Conservation (phyloP, 1,139 yeast genomes). For the Geotrichum carabidarum region DNA sequence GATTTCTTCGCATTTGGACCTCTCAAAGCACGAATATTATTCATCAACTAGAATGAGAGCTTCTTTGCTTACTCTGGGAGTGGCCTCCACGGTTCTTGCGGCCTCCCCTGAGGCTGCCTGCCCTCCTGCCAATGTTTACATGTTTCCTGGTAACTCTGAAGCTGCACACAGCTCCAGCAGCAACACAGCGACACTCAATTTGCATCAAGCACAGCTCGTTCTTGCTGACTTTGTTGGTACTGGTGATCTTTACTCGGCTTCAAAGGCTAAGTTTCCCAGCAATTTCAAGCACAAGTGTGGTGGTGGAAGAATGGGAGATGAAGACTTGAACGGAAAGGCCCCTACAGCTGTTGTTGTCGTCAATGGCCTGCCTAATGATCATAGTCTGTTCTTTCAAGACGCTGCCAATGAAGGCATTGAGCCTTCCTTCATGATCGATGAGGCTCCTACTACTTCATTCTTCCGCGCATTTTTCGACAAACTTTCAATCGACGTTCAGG, state of each 20-base stretch:
- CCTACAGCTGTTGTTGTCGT: slow-evolving; percentile 26
- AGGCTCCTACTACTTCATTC: slow-evolving; percentile 22
- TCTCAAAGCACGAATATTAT: not conserved
- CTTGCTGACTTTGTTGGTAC: slow-evolving; percentile 30
- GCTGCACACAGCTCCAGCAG: not conserved
- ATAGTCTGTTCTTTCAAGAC: slow-evolving; percentile 14
- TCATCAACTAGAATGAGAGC: slow-evolving; percentile 8
- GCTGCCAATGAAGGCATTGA: slow-evolving; percentile 3
- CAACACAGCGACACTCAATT: slow-evolving; percentile 15
- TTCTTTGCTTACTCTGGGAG: slow-evolving; percentile 5
- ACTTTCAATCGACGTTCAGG: slow-evolving; percentile 22
- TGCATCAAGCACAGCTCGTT: slow-evolving; percentile 29
- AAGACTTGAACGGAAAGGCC: slow-evolving; percentile 11
- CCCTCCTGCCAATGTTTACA: slow-evolving; percentile 19
- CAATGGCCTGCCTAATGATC: slow-evolving; percentile 24
- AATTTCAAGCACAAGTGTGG: slow-evolving; percentile 12
- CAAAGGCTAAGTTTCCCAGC: slow-evolving; percentile 19
- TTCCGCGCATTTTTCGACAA: slow-evolving; percentile 22
- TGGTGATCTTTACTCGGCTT: slow-evolving; percentile 21
- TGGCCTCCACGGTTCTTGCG: slow-evolving; percentile 12
- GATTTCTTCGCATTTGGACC: not conserved
- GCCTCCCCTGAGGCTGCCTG: slow-evolving; percentile 13
- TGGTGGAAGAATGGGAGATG: slow-evolving; percentile 7
- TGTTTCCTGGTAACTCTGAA: slow-evolving; percentile 2
- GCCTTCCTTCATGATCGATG: slow-evolving; percentile 27